Percentiles rank a stretch among this genome's conserved stretches.
Conservation (phyloP, 164 flowering plant genomes). For the Aristolochia fimbriata region DNA sequence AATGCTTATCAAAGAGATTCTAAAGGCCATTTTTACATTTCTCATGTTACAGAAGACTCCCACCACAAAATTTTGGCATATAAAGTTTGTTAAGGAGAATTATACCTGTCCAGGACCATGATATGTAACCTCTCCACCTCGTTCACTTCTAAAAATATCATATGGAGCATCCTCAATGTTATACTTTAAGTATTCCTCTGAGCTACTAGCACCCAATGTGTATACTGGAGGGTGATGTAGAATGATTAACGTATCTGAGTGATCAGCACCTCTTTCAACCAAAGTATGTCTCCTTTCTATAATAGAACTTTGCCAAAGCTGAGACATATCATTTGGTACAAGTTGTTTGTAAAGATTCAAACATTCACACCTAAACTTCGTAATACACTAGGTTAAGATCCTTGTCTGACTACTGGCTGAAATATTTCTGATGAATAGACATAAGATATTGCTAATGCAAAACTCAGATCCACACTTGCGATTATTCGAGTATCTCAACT, state of each 20-base stretch:
- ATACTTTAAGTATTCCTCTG: slow-evolving; percentile 53
- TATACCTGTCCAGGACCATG: slow-evolving; percentile 98
- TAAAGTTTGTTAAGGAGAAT: background rate
- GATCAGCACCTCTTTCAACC: slow-evolving; percentile 41
- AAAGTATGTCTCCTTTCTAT: slow-evolving; percentile 38
- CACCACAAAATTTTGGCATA: no score
- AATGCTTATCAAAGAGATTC: no score
- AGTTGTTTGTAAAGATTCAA: slow-evolving; percentile 56
- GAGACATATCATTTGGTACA: slow-evolving; percentile 60
- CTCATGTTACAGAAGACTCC: no score
- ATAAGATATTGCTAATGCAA: no score
- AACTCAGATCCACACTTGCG: no score
- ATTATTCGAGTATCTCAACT: no score
- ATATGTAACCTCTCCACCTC: slow-evolving; percentile 94
- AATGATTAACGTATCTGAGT: slow-evolving; percentile 45
- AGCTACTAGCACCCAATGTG: slow-evolving; percentile 82
- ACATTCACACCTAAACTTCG: slow-evolving; percentile 46
- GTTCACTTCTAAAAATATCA: slow-evolving; percentile 67
- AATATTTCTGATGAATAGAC: no score
- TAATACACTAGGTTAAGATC: no score
- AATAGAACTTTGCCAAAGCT: slow-evolving; percentile 69
- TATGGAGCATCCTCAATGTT: slow-evolving; percentile 51
- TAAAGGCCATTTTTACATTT: no score
- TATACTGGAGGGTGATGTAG: slow-evolving; percentile 78
- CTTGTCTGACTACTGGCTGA: no score